These are phyloP conservation scores for Vigna trinervia DNA, from an alignment of 306 rosid genomes.

Conservation along the genomic window DNA sequence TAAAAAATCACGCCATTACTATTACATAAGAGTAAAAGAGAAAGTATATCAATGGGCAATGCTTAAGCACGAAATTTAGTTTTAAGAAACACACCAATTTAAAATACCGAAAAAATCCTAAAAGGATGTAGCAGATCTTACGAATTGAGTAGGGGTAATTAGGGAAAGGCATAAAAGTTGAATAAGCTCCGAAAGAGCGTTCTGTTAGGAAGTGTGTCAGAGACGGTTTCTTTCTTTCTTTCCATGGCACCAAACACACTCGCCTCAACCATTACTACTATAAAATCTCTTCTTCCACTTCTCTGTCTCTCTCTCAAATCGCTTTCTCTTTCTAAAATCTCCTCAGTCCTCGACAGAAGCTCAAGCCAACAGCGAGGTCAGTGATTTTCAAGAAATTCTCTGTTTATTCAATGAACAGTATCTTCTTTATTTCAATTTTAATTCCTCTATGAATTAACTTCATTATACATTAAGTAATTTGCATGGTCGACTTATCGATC, in stretches of 20 bases:
- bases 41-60: neutral
- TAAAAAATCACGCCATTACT: too few species aligned
- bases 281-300: constrained; percentile 37
- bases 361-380: constrained; percentile 41
- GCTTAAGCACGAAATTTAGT: neutral
- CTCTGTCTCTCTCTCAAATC: constrained; percentile 40
- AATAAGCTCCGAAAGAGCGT: constrained; percentile 39
- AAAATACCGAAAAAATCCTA: neutral
- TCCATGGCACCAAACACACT: constrained; percentile 54
- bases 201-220: constrained; percentile 53
- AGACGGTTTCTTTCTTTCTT: constrained; percentile 46
- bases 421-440: neutral
- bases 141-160: constrained; percentile 15
- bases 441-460: neutral
- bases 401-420: neutral
- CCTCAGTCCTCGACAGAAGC: constrained; percentile 28
- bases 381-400: neutral
- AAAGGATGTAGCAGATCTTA: neutral
- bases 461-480: neutral
- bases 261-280: constrained; percentile 35
- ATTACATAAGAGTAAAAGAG: neutral
- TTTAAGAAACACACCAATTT: neutral
- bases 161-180: constrained; percentile 29
- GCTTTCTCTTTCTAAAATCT: constrained; percentile 44
- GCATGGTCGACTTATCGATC: constrained; percentile 1